These are phyloP conservation scores for Gossypium stocksii DNA, from an alignment of 345 rosid species.

Conservation along the genomic window DNA sequence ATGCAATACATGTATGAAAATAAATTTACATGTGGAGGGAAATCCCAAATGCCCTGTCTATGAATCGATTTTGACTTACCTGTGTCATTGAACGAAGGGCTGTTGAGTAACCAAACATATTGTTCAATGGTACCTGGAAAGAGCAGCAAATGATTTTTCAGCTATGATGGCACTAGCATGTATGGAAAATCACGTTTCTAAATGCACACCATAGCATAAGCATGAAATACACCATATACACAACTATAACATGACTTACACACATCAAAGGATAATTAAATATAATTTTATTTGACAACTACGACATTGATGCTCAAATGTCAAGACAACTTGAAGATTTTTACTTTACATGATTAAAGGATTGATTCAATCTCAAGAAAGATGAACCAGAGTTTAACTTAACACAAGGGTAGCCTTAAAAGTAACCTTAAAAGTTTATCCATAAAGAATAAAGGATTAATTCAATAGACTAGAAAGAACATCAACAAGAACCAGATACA, in stretches of 20 bases:
- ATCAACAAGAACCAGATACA: not conserved
- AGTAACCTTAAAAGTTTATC: not conserved
- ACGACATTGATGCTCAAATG: not conserved
- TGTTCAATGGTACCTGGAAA: conserved; percentile 86
- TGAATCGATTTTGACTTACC: conserved; percentile 25
- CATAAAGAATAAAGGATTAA: not conserved
- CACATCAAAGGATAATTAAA: not conserved
- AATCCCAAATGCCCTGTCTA: not conserved
- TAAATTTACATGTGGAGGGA: not conserved
- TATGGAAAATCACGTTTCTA: not conserved
- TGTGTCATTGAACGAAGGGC: conserved; percentile 98
- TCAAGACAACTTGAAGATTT: not conserved
- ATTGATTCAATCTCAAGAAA: not conserved
- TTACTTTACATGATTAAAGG: not conserved
- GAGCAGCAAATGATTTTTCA: conserved; percentile 7
- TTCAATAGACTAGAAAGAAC: not conserved
- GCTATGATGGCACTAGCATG: not conserved
- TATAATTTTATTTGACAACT: not conserved
- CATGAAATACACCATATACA: not conserved
- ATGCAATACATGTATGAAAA: not conserved
- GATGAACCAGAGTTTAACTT: not conserved
- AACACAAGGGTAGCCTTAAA: not conserved
- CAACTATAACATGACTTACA: not conserved
- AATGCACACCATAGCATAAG: not conserved
- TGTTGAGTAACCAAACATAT: conserved; percentile 98